Evolutionary conservation across 495 filamentous ascomycete species (phyloP).

Genomic region (Neurospora sublineolata): DNA sequence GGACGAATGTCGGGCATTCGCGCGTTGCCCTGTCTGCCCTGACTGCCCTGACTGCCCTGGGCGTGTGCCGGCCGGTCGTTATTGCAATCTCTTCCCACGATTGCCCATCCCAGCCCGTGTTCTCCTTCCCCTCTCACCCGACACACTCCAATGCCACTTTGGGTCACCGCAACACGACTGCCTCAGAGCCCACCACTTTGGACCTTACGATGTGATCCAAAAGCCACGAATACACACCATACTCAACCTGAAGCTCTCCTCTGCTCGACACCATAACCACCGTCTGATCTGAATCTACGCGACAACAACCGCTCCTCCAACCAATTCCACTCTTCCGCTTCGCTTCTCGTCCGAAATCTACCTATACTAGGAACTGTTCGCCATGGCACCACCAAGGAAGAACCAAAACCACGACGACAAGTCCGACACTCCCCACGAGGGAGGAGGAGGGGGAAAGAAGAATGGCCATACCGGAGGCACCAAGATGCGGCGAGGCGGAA

Average conservation of each 20-base stretch:
- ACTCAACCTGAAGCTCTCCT: neutral
- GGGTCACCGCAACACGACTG: neutral
- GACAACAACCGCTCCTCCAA: neutral
- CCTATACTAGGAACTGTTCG: neutral
- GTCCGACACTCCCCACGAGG: conserved; percentile 27
- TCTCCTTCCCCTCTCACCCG: neutral
- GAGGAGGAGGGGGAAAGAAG: conserved; percentile 19
- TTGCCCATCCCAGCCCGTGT: neutral
- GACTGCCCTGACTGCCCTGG: neutral
- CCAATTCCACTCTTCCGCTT: neutral
- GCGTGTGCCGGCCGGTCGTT: neutral
- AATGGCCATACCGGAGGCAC: conserved; percentile 26
- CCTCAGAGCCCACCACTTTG: neutral
- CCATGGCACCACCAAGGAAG: conserved; percentile 27
- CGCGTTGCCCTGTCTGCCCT: neutral
- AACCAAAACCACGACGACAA: conserved; percentile 33
- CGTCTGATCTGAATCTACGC: neutral
- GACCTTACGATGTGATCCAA: neutral
- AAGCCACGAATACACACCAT: neutral
- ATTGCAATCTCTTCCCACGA: neutral
- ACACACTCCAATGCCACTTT: neutral
- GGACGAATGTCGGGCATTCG: neutral
- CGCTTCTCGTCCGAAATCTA: neutral
- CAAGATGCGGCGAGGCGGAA: conserved; percentile 36
- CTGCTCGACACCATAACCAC: neutral